Percentiles rank a stretch among this genome's conserved stretches.
These are phyloP conservation scores for Saturnispora sekii DNA, from an alignment of 805 yeast genomes.

Conservation along the genomic window DNA sequence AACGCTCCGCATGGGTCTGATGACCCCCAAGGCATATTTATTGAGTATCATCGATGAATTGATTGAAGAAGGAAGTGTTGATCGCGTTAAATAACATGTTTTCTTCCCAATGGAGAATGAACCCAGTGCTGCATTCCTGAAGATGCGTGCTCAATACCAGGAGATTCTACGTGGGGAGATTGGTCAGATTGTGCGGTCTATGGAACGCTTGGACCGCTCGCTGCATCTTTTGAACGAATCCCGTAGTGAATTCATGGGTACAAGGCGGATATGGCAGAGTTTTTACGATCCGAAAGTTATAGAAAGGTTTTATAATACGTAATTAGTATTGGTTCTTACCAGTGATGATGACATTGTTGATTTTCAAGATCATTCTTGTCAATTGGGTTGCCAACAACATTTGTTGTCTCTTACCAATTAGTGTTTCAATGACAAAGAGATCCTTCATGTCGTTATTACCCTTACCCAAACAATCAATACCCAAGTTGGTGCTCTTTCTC, in stretches of 20 bases:
- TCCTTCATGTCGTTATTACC: constrained; percentile 91
- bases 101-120: not conserved
- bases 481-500: constrained; percentile 60
- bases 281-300: constrained; percentile 16
- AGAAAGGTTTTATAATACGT: constrained; percentile 5
- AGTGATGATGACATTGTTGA: constrained; percentile 86
- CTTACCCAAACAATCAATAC: constrained; percentile 88
- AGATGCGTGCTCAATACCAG: constrained; percentile 7
- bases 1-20: no score
- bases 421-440: constrained; percentile 90
- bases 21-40: no score
- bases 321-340: constrained; percentile 24
- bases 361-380: constrained; percentile 95
- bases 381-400: constrained; percentile 91
- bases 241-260: constrained; percentile 7
- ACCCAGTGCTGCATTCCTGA: constrained; percentile 4
- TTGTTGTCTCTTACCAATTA: constrained; percentile 96
- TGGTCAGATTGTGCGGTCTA: constrained; percentile 9
- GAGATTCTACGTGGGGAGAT: constrained; percentile 4
- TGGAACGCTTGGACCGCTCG: constrained; percentile 8
- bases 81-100: not conserved
- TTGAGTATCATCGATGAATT: no score
- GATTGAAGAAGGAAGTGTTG: not conserved
- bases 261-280: constrained; percentile 16
- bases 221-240: constrained; percentile 8